Percentiles rank a stretch among this genome's conserved stretches.
These are phyloP conservation scores for Casuarina cunninghamiana DNA, from an alignment of 306 rosid genomes.

Conservation along the genomic window DNA sequence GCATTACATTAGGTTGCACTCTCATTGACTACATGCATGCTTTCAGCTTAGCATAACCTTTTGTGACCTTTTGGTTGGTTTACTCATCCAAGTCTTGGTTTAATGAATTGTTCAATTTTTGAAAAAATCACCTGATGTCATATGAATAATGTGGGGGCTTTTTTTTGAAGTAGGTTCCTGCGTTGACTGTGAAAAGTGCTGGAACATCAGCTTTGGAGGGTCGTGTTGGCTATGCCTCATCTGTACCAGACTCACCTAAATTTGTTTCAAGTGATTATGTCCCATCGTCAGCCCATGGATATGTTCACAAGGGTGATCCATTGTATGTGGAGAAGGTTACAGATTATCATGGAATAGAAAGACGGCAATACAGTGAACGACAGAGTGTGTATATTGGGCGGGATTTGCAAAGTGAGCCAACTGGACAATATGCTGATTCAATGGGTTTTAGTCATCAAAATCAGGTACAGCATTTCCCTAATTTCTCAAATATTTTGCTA, in stretches of 20 bases:
- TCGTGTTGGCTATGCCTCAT: conserved; percentile 69
- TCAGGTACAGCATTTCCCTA: conserved; percentile 50
- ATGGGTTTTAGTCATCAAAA: conserved; percentile 73
- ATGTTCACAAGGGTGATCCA: conserved; percentile 75
- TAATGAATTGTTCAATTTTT: background rate
- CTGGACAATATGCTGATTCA: conserved; percentile 76
- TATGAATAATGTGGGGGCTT: background rate
- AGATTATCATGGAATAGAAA: conserved; percentile 77
- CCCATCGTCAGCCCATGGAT: conserved; percentile 72
- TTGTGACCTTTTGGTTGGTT: background rate
- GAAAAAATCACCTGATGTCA: background rate
- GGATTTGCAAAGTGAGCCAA: conserved; percentile 69
- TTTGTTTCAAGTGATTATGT: conserved; percentile 76
- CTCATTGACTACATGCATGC: background rate
- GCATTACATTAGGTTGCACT: conserved; percentile 5
- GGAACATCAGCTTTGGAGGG: conserved; percentile 74
- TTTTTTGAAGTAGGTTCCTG: conserved; percentile 48
- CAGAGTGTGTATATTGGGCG: conserved; percentile 76
- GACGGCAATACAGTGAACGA: conserved; percentile 85
- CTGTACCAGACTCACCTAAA: conserved; percentile 80
- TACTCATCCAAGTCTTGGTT: background rate
- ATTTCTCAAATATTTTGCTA: background rate
- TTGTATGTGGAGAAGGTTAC: conserved; percentile 78
- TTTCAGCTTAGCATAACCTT: background rate
- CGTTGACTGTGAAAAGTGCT: conserved; percentile 62